phyloP scores from a whole-genome alignment of 2,329 filamentous ascomycete species.

The Hypoxylon rubiginosum region DNA sequence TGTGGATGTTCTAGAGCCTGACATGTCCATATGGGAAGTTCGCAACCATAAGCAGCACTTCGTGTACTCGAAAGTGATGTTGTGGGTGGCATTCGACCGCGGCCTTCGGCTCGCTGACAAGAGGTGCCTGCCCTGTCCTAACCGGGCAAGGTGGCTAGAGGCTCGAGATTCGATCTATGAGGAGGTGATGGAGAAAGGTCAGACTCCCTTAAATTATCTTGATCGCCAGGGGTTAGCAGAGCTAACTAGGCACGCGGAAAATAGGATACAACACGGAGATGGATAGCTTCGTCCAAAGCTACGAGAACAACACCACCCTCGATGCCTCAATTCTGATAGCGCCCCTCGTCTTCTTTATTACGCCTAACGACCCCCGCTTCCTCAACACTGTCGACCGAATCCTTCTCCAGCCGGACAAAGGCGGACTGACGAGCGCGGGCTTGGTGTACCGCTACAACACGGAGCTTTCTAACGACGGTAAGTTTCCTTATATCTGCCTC shows the following conservation, averaged over 20 bases:
- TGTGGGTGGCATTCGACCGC: constrained; percentile 85
- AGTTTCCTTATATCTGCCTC: constrained; percentile 37
- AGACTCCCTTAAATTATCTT: background rate
- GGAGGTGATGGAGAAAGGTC: constrained; percentile 79
- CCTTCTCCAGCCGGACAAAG: constrained; percentile 78
- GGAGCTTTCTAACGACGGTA: constrained; percentile 76
- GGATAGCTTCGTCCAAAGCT: constrained; percentile 80
- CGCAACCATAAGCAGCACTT: constrained; percentile 82
- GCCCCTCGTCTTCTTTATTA: constrained; percentile 83
- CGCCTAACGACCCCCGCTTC: constrained; percentile 82
- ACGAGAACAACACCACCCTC: constrained; percentile 76
- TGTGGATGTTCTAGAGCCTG: constrained; percentile 63
- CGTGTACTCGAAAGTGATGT: constrained; percentile 85
- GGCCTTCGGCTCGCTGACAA: constrained; percentile 81
- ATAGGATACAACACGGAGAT: constrained; percentile 77
- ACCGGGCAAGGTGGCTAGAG: constrained; percentile 74
- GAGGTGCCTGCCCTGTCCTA: constrained; percentile 80
- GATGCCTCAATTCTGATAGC: constrained; percentile 83
- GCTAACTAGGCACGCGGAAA: constrained; percentile 6
- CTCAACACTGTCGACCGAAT: constrained; percentile 79
- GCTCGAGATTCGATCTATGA: constrained; percentile 78
- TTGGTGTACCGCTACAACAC: constrained; percentile 83
- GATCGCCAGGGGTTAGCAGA: background rate
- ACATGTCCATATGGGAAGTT: constrained; percentile 90
- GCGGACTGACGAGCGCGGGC: constrained; percentile 80